Conservation (phyloP, 495 filamentous ascomycete species). For the Penicillium silybi region DNA sequence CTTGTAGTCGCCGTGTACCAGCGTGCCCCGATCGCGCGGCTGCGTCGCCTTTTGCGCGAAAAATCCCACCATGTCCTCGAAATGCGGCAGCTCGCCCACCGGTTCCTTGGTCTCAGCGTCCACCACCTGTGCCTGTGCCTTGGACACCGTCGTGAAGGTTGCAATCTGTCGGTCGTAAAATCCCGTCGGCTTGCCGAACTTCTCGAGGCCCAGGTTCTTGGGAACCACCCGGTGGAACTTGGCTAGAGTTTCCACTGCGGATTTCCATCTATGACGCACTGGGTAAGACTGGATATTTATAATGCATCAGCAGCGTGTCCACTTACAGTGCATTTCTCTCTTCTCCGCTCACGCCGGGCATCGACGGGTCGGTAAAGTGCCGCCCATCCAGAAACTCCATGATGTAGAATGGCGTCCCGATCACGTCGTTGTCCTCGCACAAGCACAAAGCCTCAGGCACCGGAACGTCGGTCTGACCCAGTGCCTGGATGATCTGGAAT, state of each 20-base stretch:
- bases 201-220: constrained; percentile 58
- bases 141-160: constrained; percentile 74
- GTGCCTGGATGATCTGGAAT: constrained; percentile 81
- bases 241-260: constrained; percentile 78
- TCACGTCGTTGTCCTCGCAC: constrained; percentile 72
- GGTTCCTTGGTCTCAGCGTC: constrained; percentile 72
- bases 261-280: constrained; percentile 69
- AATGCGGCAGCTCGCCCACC: constrained; percentile 80
- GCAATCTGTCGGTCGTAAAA: constrained; percentile 87
- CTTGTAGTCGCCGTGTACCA: constrained; percentile 97
- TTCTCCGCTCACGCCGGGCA: constrained; percentile 66
- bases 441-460: constrained; percentile 82
- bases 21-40: constrained; percentile 69
- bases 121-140: constrained; percentile 65
- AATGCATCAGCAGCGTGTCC: not conserved
- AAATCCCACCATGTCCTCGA: constrained; percentile 73
- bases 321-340: constrained; percentile 65
- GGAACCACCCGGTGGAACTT: constrained; percentile 76
- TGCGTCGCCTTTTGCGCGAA: constrained; percentile 63
- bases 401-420: constrained; percentile 93
- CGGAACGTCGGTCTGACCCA: constrained; percentile 75
- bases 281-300: not conserved
- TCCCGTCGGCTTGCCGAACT: constrained; percentile 67
- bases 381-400: constrained; percentile 92
- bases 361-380: constrained; percentile 82